Percentiles rank a stretch among this genome's conserved stretches.
Conservation (phyloP, 2,329 filamentous ascomycete genomes). For the Aspergillus melleus region DNA sequence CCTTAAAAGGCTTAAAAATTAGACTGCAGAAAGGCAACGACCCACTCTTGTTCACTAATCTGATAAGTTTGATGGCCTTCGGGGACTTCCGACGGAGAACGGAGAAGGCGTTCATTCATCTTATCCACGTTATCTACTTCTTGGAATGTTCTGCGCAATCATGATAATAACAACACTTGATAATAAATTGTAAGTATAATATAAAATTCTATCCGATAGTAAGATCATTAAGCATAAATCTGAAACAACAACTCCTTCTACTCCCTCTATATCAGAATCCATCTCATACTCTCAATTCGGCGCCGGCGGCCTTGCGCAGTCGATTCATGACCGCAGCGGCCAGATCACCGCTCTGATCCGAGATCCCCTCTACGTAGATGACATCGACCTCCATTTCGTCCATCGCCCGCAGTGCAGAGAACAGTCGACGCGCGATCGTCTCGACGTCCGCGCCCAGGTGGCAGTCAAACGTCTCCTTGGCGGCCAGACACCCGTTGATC, state of each 20-base stretch:
- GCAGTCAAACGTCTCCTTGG: conserved; percentile 62
- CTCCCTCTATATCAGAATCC: conserved; percentile 17
- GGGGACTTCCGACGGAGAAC: conserved; percentile 12
- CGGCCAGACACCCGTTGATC: conserved; percentile 16
- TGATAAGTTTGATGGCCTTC: background rate
- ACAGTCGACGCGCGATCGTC: conserved; percentile 81
- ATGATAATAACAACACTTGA: background rate
- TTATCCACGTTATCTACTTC: too few species aligned
- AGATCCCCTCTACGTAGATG: conserved; percentile 88
- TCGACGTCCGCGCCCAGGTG: conserved; percentile 69
- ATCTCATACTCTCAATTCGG: conserved; percentile 51
- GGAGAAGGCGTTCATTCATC: background rate
- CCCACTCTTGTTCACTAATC: background rate
- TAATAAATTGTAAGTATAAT: background rate
- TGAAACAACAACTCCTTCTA: conserved; percentile 4
- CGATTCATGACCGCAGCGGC: conserved; percentile 86
- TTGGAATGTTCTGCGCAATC: too few species aligned
- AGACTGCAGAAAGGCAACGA: background rate
- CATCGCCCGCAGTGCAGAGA: conserved; percentile 81
- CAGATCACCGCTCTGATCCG: conserved; percentile 69
- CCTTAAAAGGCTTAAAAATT: too few species aligned
- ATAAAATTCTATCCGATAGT: background rate
- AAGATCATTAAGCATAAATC: background rate
- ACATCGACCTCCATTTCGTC: conserved; percentile 76
- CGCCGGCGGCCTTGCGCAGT: conserved; percentile 70